Conservation (phyloP, 2,329 filamentous ascomycete genomes). For the Rhynchosporium secalis region DNA sequence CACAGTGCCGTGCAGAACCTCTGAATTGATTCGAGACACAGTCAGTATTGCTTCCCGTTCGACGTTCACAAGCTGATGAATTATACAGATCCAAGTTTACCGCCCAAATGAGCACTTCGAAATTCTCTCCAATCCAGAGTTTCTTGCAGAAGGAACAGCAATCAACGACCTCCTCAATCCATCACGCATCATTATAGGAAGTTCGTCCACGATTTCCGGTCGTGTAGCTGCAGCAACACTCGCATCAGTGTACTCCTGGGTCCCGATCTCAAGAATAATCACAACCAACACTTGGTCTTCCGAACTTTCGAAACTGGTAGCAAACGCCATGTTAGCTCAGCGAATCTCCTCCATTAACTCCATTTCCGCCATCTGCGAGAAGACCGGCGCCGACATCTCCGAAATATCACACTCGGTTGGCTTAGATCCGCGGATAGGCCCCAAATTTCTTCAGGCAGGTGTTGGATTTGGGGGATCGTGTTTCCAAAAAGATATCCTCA, state of each 20-base stretch:
- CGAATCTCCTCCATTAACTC: slow-evolving; percentile 80
- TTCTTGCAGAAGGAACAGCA: slow-evolving; percentile 75
- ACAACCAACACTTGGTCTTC: slow-evolving; percentile 76
- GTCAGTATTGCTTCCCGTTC: slow-evolving; percentile 46
- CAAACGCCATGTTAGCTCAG: slow-evolving; percentile 79
- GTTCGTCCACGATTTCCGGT: slow-evolving; percentile 59
- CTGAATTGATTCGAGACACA: slow-evolving; percentile 67
- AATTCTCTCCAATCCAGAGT: slow-evolving; percentile 79
- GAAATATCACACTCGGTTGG: slow-evolving; percentile 70
- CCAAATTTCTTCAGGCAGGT: slow-evolving; percentile 71
- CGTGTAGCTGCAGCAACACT: slow-evolving; percentile 62
- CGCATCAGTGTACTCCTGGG: slow-evolving; percentile 70
- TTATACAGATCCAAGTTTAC: slow-evolving; percentile 52
- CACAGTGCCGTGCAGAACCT: slow-evolving; percentile 75
- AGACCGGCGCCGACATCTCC: slow-evolving; percentile 72
- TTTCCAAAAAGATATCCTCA: slow-evolving; percentile 79
- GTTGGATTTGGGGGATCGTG: slow-evolving; percentile 80
- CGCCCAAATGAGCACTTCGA: slow-evolving; percentile 68
- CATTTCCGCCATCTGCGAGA: slow-evolving; percentile 77
- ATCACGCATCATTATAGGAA: slow-evolving; percentile 75
- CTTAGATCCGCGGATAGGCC: slow-evolving; percentile 69
- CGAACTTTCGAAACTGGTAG: slow-evolving; percentile 75
- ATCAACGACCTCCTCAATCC: slow-evolving; percentile 69
- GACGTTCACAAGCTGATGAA: neutral
- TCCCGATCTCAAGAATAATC: slow-evolving; percentile 65